A percentile compares a stretch with the other conserved stretches of the same genome.
These are phyloP conservation scores for Sporisorium iseilematis-ciliati DNA, from an alignment of 1,284 basidiomycete species.

Conservation along the genomic window DNA sequence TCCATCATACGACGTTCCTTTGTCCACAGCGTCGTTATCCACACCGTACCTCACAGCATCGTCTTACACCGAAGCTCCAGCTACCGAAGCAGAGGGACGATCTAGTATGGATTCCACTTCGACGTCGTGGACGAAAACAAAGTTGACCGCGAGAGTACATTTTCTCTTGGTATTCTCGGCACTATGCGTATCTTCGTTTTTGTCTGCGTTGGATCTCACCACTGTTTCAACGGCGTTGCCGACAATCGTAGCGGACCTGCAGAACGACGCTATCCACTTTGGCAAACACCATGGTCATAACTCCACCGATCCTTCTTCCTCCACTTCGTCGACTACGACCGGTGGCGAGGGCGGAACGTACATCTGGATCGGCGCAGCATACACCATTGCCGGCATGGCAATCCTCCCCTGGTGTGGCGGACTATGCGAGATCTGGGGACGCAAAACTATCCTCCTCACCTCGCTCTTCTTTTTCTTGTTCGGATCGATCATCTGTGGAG, in stretches of 20 bases:
- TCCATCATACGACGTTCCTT: not conserved
- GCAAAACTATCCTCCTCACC: conserved; percentile 36
- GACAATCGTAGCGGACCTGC: conserved; percentile 44
- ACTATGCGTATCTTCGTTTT: conserved; percentile 39
- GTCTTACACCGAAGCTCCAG: too few species aligned
- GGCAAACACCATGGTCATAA: conserved; percentile 12
- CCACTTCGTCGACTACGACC: not conserved
- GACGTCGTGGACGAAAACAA: not conserved
- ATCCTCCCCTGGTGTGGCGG: conserved; percentile 43
- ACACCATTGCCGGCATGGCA: conserved; percentile 42
- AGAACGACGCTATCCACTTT: conserved; percentile 31
- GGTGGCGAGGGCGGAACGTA: conserved; percentile 26
- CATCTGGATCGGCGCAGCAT: conserved; percentile 53
- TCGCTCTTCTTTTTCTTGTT: conserved; percentile 39
- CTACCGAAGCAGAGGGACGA: not conserved
- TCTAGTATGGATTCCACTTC: conserved; percentile 5
- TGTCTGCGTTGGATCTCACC: conserved; percentile 45
- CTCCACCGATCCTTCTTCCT: not conserved
- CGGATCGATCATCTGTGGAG: conserved; percentile 34
- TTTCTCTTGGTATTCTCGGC: conserved; percentile 41
- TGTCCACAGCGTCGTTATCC: not conserved
- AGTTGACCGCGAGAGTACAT: conserved; percentile 17
- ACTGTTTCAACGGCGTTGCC: conserved; percentile 47
- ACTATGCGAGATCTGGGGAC: conserved; percentile 46
- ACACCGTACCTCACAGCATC: too few species aligned